phyloP scores from a whole-genome alignment of 225 moss, liverwort and hornwort genomes.

The Physcomitrium patens region DNA sequence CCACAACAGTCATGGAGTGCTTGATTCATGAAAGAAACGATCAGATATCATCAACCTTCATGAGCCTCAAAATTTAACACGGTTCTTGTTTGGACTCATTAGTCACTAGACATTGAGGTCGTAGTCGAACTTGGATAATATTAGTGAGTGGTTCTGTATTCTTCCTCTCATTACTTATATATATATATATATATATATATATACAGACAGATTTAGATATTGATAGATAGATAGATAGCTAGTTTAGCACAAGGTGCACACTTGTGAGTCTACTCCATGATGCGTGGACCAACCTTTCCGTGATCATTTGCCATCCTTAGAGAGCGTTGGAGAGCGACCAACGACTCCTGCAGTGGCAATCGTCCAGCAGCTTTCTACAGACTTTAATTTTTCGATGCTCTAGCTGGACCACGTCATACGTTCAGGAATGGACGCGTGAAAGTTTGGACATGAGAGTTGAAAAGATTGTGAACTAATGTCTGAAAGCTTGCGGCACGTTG shows the following conservation, averaged over 20 bases:
- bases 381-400: neutral
- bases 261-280: neutral
- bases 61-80: conserved; percentile 4
- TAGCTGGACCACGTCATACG: conserved; percentile 13
- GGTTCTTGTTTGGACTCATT: conserved; percentile 20
- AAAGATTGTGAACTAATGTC: neutral
- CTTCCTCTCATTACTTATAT: too few species aligned
- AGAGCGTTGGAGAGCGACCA: neutral
- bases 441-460: neutral
- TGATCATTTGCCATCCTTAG: conserved; percentile 13
- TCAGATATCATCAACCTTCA: conserved; percentile 2
- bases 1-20: conserved; percentile 1
- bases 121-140: neutral
- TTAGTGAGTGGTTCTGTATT: neutral
- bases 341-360: neutral
- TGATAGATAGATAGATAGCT: neutral
- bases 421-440: conserved; percentile 13
- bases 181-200: too few species aligned
- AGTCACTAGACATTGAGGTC: neutral
- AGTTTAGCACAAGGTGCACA: neutral
- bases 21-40: conserved; percentile 25
- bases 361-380: neutral
- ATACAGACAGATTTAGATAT: too few species aligned
- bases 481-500: neutral
- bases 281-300: conserved; percentile 1